Evolutionary conservation across 345 rosid genomes (phyloP).

Genomic region (Aurinia saxatilis): DNA sequence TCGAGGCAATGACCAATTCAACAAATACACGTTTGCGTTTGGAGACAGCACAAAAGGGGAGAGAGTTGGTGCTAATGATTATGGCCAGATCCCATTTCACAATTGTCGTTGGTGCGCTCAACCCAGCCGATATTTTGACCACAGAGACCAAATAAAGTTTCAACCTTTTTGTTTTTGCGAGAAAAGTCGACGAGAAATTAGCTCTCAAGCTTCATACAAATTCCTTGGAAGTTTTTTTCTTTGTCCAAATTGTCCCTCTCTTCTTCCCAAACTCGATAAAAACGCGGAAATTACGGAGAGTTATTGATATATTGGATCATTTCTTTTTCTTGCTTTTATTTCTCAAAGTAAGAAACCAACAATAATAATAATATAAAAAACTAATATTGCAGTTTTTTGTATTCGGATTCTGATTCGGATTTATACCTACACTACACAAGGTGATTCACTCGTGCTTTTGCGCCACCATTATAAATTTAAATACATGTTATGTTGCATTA

Average conservation of each 20-base stretch:
- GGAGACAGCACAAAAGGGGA: slow-evolving; percentile 24
- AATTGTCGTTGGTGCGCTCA: slow-evolving; percentile 22
- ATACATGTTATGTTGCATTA: no score
- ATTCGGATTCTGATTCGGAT: no score
- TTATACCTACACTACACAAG: no score
- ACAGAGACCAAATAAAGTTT: slow-evolving; percentile 17
- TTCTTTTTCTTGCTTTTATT: neutral
- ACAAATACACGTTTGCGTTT: neutral
- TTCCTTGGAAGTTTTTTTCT: neutral
- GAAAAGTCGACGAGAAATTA: slow-evolving; percentile 25
- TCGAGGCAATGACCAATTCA: slow-evolving; percentile 14
- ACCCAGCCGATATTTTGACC: slow-evolving; percentile 27
- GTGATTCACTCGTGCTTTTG: no score
- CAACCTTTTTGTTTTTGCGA: neutral
- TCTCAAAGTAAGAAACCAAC: neutral
- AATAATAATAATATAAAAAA: no score
- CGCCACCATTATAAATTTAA: no score
- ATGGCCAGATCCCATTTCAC: slow-evolving; percentile 17
- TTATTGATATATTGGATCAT: slow-evolving; percentile 23
- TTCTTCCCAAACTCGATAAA: slow-evolving; percentile 2
- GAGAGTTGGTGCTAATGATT: slow-evolving; percentile 25
- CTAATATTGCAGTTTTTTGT: no score
- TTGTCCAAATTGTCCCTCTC: neutral
- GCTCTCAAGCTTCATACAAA: slow-evolving; percentile 25
- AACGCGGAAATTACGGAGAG: slow-evolving; percentile 19